These are phyloP conservation scores for Nakataea oryzae DNA, from an alignment of 2,329 filamentous ascomycete species.

Conservation along the genomic window DNA sequence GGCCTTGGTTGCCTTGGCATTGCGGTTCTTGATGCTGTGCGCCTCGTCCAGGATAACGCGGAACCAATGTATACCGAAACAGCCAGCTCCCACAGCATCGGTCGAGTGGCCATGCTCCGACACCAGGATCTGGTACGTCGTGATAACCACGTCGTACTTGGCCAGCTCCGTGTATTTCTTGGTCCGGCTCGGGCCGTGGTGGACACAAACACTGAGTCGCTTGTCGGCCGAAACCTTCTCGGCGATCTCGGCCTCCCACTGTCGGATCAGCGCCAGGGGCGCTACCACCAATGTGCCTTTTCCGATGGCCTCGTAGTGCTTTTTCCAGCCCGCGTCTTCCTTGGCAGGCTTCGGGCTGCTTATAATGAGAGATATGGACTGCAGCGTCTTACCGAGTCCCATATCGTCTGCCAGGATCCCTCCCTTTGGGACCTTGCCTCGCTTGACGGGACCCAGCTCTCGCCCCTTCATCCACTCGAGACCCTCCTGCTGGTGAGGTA, in stretches of 20 bases:
- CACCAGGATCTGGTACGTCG: constrained; percentile 90
- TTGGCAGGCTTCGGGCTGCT: constrained; percentile 64
- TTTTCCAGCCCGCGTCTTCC: constrained; percentile 51
- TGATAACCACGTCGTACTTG: constrained; percentile 84
- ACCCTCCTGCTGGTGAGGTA: constrained; percentile 91
- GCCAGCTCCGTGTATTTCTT: constrained; percentile 69
- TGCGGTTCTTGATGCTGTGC: constrained; percentile 96
- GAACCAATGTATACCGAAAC: constrained; percentile 91
- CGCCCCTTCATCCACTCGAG: constrained; percentile 92
- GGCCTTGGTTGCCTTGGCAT: constrained; percentile 88
- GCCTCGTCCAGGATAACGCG: constrained; percentile 92
- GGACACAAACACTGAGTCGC: constrained; percentile 70
- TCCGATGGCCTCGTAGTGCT: constrained; percentile 56
- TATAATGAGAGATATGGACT: constrained; percentile 81
- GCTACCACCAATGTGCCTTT: constrained; percentile 86
- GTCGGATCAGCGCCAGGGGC: constrained; percentile 85
- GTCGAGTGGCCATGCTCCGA: constrained; percentile 73
- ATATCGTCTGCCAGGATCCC: constrained; percentile 96
- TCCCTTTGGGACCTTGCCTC: constrained; percentile 73
- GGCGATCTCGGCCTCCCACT: constrained; percentile 92
- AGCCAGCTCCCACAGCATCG: constrained; percentile 61
- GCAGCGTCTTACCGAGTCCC: constrained; percentile 93
- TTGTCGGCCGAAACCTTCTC: constrained; percentile 65
- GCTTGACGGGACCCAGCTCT: constrained; percentile 77
- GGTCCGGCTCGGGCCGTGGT: constrained; percentile 79